Evolutionary conservation across 2,329 filamentous ascomycete genomes (phyloP).

Genomic region (Fusarium armeniacum): DNA sequence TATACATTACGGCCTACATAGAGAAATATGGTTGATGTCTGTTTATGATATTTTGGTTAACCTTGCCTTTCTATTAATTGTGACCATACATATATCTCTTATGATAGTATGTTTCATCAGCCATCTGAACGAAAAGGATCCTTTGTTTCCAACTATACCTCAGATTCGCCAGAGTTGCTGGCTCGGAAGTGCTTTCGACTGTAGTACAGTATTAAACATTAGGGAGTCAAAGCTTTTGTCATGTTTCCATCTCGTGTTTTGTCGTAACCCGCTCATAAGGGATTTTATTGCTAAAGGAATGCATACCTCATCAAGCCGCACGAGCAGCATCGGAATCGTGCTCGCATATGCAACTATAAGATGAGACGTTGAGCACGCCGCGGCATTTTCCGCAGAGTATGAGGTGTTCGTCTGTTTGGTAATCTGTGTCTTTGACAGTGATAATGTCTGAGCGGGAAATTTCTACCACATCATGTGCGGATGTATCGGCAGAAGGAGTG

Average conservation of each 20-base stretch:
- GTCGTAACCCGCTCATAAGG: neutral
- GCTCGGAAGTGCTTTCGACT: neutral
- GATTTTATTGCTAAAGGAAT: neutral
- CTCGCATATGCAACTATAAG: slow-evolving; percentile 30
- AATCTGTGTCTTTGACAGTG: slow-evolving; percentile 24
- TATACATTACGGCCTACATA: slow-evolving; percentile 50
- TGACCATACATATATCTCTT: neutral
- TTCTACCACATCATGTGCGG: slow-evolving; percentile 26
- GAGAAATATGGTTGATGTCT: slow-evolving; percentile 41
- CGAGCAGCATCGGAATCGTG: slow-evolving; percentile 26
- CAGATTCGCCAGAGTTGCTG: neutral
- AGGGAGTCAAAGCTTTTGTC: neutral
- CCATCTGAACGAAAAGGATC: neutral
- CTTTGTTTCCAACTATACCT: neutral
- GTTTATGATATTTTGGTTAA: neutral
- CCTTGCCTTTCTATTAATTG: neutral
- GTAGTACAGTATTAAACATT: neutral
- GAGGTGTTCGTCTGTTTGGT: slow-evolving; percentile 17
- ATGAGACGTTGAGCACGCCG: slow-evolving; percentile 21
- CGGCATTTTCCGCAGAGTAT: slow-evolving; percentile 33
- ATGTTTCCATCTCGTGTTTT: no score
- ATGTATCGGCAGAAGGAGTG: slow-evolving; percentile 3
- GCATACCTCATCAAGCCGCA: slow-evolving; percentile 17
- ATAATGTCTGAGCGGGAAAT: slow-evolving; percentile 25
- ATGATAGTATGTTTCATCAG: neutral